Percentiles rank a stretch among this genome's conserved stretches.
Evolutionary conservation across 2,329 filamentous ascomycete species (phyloP).

Genomic region (Aschersonia sp.): DNA sequence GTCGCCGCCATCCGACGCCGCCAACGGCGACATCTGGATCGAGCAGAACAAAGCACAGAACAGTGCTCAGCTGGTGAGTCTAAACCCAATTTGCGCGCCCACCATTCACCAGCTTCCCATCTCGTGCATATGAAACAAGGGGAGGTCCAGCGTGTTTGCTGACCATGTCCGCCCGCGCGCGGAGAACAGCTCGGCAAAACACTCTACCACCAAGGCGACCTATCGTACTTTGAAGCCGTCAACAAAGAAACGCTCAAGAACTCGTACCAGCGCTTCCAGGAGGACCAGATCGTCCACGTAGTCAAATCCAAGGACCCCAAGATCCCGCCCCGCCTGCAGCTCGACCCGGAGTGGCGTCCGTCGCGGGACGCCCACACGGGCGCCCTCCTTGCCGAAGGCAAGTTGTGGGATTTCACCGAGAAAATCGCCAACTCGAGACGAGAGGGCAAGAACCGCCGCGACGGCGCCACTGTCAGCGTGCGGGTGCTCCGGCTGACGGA

Average conservation of each 20-base stretch:
- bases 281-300: slow-evolving; percentile 76
- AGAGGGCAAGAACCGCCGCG: slow-evolving; percentile 92
- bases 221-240: slow-evolving; percentile 94
- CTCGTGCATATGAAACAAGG: too few relatives aligned
- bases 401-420: slow-evolving; percentile 85
- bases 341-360: slow-evolving; percentile 65
- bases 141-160: too few relatives aligned
- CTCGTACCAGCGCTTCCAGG: slow-evolving; percentile 73
- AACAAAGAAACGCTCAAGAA: slow-evolving; percentile 98
- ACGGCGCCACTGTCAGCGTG: slow-evolving; percentile 76
- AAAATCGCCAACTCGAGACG: slow-evolving; percentile 68
- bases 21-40: slow-evolving; percentile 60
- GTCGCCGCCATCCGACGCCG: slow-evolving; percentile 48
- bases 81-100: too few relatives aligned
- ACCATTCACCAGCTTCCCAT: too few relatives aligned
- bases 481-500: slow-evolving; percentile 70
- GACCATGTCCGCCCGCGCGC: background rate
- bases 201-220: slow-evolving; percentile 90
- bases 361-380: slow-evolving; percentile 47
- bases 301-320: slow-evolving; percentile 54
- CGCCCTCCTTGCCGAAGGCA: slow-evolving; percentile 52
- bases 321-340: slow-evolving; percentile 44
- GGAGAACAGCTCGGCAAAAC: slow-evolving; percentile 69
- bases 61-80: slow-evolving; percentile 60
- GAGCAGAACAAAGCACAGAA: slow-evolving; percentile 66